Percentiles rank a stretch among this genome's conserved stretches.
These are phyloP conservation scores for Paecilomyces formosus DNA, from an alignment of 2,329 filamentous ascomycete species.

Conservation along the genomic window DNA sequence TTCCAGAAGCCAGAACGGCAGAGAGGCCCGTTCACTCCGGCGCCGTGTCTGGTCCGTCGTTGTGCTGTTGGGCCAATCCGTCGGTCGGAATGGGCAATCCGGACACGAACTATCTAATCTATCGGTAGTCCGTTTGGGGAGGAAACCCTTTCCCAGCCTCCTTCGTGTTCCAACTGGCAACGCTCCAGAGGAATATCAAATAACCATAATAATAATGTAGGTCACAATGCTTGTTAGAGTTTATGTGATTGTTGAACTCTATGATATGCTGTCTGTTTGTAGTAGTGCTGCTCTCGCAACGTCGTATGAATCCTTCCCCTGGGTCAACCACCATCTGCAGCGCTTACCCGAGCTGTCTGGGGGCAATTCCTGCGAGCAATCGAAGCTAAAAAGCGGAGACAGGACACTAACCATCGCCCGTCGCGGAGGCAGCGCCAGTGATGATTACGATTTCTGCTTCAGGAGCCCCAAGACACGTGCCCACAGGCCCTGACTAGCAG, in stretches of 20 bases:
- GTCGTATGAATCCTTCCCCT: not conserved
- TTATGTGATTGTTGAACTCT: too few species aligned
- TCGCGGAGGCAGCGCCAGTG: too few species aligned
- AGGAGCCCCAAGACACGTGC: not conserved
- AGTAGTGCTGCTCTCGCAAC: not conserved
- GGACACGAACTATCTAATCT: not conserved
- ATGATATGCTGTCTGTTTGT: not conserved
- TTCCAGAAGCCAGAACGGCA: not conserved
- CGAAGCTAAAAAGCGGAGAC: not conserved
- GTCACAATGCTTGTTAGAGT: too few species aligned
- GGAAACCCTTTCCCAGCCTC: not conserved
- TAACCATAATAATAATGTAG: too few species aligned
- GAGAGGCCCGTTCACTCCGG: not conserved
- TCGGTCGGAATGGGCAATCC: not conserved
- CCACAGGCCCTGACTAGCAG: not conserved
- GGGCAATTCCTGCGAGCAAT: not conserved
- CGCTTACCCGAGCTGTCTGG: not conserved
- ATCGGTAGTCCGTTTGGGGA: not conserved
- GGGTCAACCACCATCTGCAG: not conserved
- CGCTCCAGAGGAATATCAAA: not conserved
- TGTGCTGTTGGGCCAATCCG: not conserved
- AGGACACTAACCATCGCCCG: not conserved
- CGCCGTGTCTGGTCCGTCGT: not conserved
- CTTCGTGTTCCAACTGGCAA: not conserved
- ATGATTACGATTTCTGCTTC: not conserved